phyloP scores from a whole-genome alignment of 345 rosid species.

The Microcos paniculata region DNA sequence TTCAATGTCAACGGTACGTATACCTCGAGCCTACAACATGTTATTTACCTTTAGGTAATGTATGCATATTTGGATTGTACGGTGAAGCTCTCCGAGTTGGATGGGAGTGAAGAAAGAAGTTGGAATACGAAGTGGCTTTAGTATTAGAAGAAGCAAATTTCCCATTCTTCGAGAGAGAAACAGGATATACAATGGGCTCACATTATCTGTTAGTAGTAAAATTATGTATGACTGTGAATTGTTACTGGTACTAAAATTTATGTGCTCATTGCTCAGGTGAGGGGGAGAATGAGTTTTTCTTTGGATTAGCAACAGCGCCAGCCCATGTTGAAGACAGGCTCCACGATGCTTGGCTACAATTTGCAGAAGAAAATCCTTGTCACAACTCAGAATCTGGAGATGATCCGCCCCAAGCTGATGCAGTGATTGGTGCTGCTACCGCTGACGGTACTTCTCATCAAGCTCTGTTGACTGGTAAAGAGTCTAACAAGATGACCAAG shows the following conservation, averaged over 20 bases:
- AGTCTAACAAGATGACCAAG: slow-evolving; percentile 25
- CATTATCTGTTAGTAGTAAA: no score
- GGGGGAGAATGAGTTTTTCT: slow-evolving; percentile 69
- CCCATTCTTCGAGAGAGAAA: background rate
- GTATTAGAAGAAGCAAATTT: background rate
- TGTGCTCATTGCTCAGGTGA: slow-evolving; percentile 18
- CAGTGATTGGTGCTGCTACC: slow-evolving; percentile 44
- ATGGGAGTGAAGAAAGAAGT: no score
- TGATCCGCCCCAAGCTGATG: slow-evolving; percentile 41
- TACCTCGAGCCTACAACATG: no score
- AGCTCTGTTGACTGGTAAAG: slow-evolving; percentile 26
- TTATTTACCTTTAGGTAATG: no score
- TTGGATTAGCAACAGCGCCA: slow-evolving; percentile 97
- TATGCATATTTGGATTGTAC: background rate
- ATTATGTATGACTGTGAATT: background rate
- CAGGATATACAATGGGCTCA: no score
- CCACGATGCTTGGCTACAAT: slow-evolving; percentile 89
- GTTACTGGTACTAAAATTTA: no score
- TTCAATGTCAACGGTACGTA: slow-evolving; percentile 56
- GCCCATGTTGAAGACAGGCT: slow-evolving; percentile 93
- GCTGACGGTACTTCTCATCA: slow-evolving; percentile 57
- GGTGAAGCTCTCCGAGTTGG: background rate
- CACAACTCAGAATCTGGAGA: slow-evolving; percentile 35
- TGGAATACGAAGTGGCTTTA: background rate
- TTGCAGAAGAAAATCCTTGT: slow-evolving; percentile 64